phyloP scores from a whole-genome alignment of 768 basidiomycete species.

The Leccinellum luteum region DNA sequence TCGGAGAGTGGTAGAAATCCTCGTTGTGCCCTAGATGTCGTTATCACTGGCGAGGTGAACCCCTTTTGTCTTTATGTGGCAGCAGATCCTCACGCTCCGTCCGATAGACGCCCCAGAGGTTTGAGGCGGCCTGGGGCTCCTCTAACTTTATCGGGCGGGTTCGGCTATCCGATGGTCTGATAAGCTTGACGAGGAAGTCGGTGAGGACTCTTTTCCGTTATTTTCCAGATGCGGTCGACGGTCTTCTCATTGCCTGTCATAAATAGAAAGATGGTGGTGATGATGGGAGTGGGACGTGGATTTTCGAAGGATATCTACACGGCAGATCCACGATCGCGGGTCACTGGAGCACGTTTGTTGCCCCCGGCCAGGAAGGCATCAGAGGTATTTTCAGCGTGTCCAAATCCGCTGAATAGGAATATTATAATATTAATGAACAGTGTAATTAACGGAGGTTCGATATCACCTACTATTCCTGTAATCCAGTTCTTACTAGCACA shows the following conservation, averaged over 20 bases:
- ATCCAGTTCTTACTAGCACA: neutral
- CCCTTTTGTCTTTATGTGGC: constrained; percentile 19
- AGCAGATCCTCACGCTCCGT: constrained; percentile 22
- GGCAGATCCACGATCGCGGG: constrained; percentile 52
- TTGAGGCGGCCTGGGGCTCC: constrained; percentile 65
- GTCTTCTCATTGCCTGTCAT: constrained; percentile 3
- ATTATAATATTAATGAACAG: constrained; percentile 25
- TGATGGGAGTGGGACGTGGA: constrained; percentile 47
- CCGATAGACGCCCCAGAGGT: constrained; percentile 48
- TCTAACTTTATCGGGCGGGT: constrained; percentile 60
- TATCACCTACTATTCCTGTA: constrained; percentile 2
- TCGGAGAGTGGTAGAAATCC: constrained; percentile 26
- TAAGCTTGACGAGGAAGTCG: constrained; percentile 60
- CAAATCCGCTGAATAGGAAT: constrained; percentile 36
- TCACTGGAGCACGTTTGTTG: constrained; percentile 44
- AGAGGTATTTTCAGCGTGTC: constrained; percentile 59
- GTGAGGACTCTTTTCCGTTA: constrained; percentile 35
- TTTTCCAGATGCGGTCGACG: neutral
- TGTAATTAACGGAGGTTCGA: constrained; percentile 27
- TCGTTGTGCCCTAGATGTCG: constrained; percentile 35
- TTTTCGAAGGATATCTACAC: constrained; percentile 55
- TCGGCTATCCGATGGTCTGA: constrained; percentile 51
- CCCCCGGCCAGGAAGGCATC: constrained; percentile 34
- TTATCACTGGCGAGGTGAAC: constrained; percentile 35
- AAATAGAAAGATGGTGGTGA: constrained; percentile 40